These are phyloP conservation scores for Acacia crassicarpa DNA, from an alignment of 306 rosid species.

Conservation along the genomic window DNA sequence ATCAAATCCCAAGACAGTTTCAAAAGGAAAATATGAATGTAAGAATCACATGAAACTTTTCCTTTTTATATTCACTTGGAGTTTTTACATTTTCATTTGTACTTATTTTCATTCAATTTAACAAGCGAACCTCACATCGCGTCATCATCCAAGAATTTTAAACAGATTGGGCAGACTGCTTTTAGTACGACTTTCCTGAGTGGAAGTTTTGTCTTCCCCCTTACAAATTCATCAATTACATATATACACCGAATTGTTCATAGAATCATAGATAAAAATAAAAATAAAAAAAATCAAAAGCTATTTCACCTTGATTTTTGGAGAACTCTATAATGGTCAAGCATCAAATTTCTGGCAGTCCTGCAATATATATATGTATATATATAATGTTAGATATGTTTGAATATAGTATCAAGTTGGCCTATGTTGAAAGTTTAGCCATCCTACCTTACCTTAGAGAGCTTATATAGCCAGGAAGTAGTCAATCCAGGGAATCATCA, in stretches of 20 bases:
- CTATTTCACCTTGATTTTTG: conserved; percentile 30
- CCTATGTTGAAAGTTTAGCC: not conserved
- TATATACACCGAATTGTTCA: conserved; percentile 26
- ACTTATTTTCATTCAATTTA: not conserved
- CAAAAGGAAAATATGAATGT: not conserved
- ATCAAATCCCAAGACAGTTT: not conserved
- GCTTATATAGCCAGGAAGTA: conserved; percentile 4
- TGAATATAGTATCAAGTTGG: conserved; percentile 4
- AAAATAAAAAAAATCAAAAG: conserved; percentile 21
- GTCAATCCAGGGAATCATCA: not conserved
- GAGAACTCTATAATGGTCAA: conserved; percentile 11
- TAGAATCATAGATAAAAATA: not conserved
- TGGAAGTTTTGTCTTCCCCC: not conserved
- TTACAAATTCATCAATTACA: not conserved
- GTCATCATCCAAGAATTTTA: not conserved
- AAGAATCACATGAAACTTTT: not conserved
- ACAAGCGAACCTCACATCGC: not conserved
- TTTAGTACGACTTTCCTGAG: not conserved
- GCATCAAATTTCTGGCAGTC: conserved; percentile 30
- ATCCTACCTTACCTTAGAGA: conserved; percentile 26
- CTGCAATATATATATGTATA: conserved; percentile 24
- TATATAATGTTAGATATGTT: conserved; percentile 19
- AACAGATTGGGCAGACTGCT: not conserved
- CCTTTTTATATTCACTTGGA: not conserved
- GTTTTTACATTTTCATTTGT: not conserved